A percentile compares a stretch with the other conserved stretches of the same genome.
These are phyloP conservation scores for Colletotrichum cereale DNA, from an alignment of 2,329 filamentous ascomycete genomes.

Conservation along the genomic window DNA sequence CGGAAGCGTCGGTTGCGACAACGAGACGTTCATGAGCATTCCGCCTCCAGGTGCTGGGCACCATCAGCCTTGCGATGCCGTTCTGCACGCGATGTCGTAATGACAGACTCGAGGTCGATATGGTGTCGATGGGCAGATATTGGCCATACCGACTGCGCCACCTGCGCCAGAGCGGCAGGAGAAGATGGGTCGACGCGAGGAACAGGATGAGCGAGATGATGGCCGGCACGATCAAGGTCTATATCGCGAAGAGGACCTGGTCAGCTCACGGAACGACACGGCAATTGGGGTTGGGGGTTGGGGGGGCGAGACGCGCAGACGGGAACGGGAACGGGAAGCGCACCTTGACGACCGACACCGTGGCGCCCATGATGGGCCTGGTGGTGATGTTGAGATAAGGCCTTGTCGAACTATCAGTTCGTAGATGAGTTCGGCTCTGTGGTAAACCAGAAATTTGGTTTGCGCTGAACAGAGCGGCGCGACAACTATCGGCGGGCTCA, in stretches of 20 bases:
- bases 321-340: conserved; percentile 3
- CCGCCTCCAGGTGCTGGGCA: conserved; percentile 63
- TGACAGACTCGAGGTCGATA: conserved; percentile 68
- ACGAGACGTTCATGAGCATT: conserved; percentile 56
- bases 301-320: conserved; percentile 44
- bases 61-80: conserved; percentile 53
- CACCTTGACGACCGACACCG: conserved; percentile 53
- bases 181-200: conserved; percentile 72
- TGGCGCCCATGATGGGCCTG: conserved; percentile 48
- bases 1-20: conserved; percentile 55
- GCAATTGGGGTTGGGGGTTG: too few species aligned
- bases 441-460: neutral
- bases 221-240: conserved; percentile 80
- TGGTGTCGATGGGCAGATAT: conserved; percentile 77
- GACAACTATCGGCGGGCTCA: conserved; percentile 14
- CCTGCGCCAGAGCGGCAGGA: conserved; percentile 77
- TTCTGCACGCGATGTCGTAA: conserved; percentile 64
- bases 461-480: neutral
- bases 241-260: conserved; percentile 19
- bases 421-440: neutral
- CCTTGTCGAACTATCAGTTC: conserved; percentile 3
- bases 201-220: conserved; percentile 78
- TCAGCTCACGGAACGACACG: conserved; percentile 25
- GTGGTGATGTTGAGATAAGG: neutral
- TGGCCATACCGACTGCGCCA: conserved; percentile 79